Conservation (phyloP, 2,329 filamentous ascomycete species). For the Niveomyces coronatus region DNA sequence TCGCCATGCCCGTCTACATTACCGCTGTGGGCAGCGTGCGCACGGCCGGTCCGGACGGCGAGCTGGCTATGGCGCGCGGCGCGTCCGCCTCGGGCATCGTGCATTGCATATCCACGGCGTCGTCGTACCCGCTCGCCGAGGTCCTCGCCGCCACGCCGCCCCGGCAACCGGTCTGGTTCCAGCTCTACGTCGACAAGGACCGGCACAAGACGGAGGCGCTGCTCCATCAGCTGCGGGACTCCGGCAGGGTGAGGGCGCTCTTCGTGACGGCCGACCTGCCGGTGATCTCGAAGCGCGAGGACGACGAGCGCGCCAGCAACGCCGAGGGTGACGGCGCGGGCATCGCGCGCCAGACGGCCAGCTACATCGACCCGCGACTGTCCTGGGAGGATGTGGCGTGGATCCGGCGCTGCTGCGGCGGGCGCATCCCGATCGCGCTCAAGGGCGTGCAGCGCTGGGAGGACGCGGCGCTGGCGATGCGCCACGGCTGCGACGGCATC, state of each 20-base stretch:
- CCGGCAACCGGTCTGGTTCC: slow-evolving; percentile 9
- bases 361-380: slow-evolving; percentile 10
- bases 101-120: slow-evolving; percentile 8
- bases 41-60: slow-evolving; percentile 13
- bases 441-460: slow-evolving; percentile 33
- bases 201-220: slow-evolving; percentile 3
- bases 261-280: slow-evolving; percentile 11
- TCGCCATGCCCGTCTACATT: slow-evolving; percentile 16
- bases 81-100: slow-evolving; percentile 7
- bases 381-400: slow-evolving; percentile 44
- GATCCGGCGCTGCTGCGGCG: slow-evolving; percentile 34
- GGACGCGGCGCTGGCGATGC: slow-evolving; percentile 27
- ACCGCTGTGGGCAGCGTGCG: slow-evolving; percentile 14
- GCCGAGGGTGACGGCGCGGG: slow-evolving; percentile 1
- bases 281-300: slow-evolving; percentile 11
- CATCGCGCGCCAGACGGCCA: slow-evolving; percentile 4
- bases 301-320: slow-evolving; percentile 11
- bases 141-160: slow-evolving; percentile 7
- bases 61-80: slow-evolving; percentile 13
- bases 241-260: slow-evolving; percentile 10
- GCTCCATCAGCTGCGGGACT: not conserved
- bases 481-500: slow-evolving; percentile 28
- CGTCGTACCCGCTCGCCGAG: slow-evolving; percentile 9
- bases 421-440: slow-evolving; percentile 37
- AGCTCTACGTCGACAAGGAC: slow-evolving; percentile 12